Percentiles rank a stretch among this genome's conserved stretches.
These are phyloP conservation scores for Alternaria arborescens DNA, from an alignment of 2,329 filamentous ascomycete species.

Conservation along the genomic window DNA sequence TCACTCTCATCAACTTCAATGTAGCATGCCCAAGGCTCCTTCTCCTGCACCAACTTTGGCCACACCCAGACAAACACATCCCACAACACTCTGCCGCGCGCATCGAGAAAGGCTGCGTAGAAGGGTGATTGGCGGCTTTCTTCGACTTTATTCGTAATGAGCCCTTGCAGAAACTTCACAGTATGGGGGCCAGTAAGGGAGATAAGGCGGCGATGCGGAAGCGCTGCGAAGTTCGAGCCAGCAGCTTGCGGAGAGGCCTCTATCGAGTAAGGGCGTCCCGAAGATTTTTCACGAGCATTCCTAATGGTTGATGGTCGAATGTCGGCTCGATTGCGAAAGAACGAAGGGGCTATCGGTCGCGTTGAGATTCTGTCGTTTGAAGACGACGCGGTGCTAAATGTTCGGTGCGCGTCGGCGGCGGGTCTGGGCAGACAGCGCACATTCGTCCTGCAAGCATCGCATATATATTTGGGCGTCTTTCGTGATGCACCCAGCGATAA, in stretches of 20 bases:
- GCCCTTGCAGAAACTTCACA: conserved; percentile 84
- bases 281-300: not conserved
- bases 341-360: conserved; percentile 41
- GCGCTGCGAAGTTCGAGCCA: conserved; percentile 59
- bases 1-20: conserved; percentile 82
- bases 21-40: conserved; percentile 67
- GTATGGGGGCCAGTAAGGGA: conserved; percentile 81
- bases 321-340: not conserved
- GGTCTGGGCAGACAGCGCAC: conserved; percentile 9
- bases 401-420: conserved; percentile 13
- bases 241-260: not conserved
- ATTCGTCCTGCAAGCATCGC: conserved; percentile 29
- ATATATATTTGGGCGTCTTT: conserved; percentile 24
- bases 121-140: conserved; percentile 51
- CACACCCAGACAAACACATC: conserved; percentile 84
- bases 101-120: conserved; percentile 87
- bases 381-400: conserved; percentile 21
- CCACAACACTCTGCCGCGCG: conserved; percentile 79
- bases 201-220: conserved; percentile 81
- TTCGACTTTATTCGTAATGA: conserved; percentile 78
- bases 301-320: too few species aligned
- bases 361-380: not conserved
- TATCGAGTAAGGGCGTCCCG: not conserved
- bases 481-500: conserved; percentile 2
- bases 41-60: conserved; percentile 29